Conservation (phyloP, 306 rosid genomes). For the Vigna hirtella region DNA sequence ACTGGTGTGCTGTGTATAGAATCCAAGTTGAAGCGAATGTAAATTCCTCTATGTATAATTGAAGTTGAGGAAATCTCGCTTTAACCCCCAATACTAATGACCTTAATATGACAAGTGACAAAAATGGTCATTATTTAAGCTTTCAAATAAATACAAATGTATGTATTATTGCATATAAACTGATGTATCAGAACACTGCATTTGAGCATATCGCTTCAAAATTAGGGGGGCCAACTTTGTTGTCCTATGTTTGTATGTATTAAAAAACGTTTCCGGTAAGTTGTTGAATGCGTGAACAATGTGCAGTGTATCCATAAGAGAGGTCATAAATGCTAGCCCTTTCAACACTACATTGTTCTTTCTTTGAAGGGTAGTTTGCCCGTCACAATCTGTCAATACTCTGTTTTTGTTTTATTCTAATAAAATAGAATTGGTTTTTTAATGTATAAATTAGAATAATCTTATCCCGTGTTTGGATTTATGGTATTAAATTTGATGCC, state of each 20-base stretch:
- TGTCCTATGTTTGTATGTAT: neutral
- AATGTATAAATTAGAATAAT: too few species aligned
- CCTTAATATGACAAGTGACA: neutral
- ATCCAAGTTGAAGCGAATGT: slow-evolving; percentile 4
- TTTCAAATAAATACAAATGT: neutral
- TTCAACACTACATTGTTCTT: too few species aligned
- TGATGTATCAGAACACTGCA: too few species aligned
- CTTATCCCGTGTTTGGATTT: too few species aligned
- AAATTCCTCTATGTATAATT: slow-evolving; percentile 34
- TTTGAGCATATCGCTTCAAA: neutral
- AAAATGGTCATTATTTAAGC: neutral
- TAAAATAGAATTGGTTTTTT: too few species aligned
- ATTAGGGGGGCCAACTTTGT: neutral
- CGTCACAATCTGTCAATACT: too few species aligned
- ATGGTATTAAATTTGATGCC: too few species aligned
- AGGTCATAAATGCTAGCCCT: too few species aligned
- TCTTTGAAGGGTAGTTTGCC: too few species aligned
- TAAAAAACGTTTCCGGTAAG: neutral
- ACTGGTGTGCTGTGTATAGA: slow-evolving; percentile 42
- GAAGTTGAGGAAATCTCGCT: slow-evolving; percentile 10
- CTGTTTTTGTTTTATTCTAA: too few species aligned
- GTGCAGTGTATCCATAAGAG: neutral
- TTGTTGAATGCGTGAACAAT: neutral
- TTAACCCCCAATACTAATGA: neutral
- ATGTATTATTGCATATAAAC: neutral